phyloP scores from a whole-genome alignment of 2,329 filamentous ascomycete genomes.

The Monosporascus sp. region DNA sequence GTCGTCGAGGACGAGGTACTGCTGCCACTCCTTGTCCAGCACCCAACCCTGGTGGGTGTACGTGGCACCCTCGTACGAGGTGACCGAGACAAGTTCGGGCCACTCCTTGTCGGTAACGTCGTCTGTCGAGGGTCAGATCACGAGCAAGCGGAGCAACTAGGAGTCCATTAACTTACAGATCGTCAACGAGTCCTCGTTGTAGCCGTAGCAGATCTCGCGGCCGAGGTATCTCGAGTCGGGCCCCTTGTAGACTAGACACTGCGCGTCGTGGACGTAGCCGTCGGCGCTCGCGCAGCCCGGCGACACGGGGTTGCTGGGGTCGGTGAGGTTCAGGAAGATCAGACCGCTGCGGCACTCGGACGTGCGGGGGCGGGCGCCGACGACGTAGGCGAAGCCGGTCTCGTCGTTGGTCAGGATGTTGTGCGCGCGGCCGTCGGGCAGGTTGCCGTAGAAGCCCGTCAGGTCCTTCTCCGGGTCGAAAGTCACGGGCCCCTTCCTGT shows the following conservation, averaged over 20 bases:
- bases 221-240: slow-evolving; percentile 40
- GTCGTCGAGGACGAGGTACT: slow-evolving; percentile 40
- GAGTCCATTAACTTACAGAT: slow-evolving; percentile 22
- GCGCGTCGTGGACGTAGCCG: slow-evolving; percentile 57
- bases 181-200: slow-evolving; percentile 47
- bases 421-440: slow-evolving; percentile 38
- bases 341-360: slow-evolving; percentile 45
- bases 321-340: slow-evolving; percentile 53
- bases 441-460: slow-evolving; percentile 32
- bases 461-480: slow-evolving; percentile 37
- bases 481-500: slow-evolving; percentile 30
- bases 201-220: slow-evolving; percentile 49
- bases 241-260: slow-evolving; percentile 50
- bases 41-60: slow-evolving; percentile 52
- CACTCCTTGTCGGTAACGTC: slow-evolving; percentile 42
- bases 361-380: slow-evolving; percentile 32
- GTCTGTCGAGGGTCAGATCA: slow-evolving; percentile 11
- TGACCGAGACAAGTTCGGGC: slow-evolving; percentile 40
- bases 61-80: slow-evolving; percentile 45
- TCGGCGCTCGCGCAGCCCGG: slow-evolving; percentile 51
- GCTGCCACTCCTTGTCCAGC: slow-evolving; percentile 31
- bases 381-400: slow-evolving; percentile 40
- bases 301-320: slow-evolving; percentile 45
- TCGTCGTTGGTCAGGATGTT: slow-evolving; percentile 43
- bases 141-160: too few relatives aligned